Conservation (phyloP, 1,139 yeast genomes). For the Pneumocystis carinii region DNA sequence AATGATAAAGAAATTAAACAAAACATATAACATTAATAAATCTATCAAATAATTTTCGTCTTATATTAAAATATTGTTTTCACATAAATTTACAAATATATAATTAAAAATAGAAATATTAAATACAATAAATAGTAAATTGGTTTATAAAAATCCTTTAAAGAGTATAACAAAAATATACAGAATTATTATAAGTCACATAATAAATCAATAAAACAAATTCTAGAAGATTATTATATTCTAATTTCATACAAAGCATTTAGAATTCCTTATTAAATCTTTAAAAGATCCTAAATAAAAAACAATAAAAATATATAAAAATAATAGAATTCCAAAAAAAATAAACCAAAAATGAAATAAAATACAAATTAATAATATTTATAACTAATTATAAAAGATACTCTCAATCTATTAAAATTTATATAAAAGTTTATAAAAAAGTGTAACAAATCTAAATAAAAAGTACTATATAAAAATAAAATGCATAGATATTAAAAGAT, state of each 20-base stretch:
- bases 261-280: neutral
- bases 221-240: too few relatives aligned
- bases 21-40: too few relatives aligned
- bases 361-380: neutral
- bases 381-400: neutral
- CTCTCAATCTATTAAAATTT: neutral
- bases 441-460: neutral
- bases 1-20: too few relatives aligned
- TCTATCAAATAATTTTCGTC: neutral
- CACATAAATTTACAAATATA: neutral
- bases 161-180: neutral
- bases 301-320: neutral
- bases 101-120: neutral
- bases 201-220: neutral
- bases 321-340: neutral
- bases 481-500: neutral
- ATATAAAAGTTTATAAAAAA: neutral
- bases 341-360: neutral
- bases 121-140: neutral
- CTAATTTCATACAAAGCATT: neutral
- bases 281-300: neutral
- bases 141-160: neutral
- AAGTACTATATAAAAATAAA: neutral
- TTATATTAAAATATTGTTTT: too few relatives aligned
- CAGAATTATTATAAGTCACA: neutral